Evolutionary conservation across 116 monocot genomes (phyloP).

Genomic region (Posidonia oceanica): DNA sequence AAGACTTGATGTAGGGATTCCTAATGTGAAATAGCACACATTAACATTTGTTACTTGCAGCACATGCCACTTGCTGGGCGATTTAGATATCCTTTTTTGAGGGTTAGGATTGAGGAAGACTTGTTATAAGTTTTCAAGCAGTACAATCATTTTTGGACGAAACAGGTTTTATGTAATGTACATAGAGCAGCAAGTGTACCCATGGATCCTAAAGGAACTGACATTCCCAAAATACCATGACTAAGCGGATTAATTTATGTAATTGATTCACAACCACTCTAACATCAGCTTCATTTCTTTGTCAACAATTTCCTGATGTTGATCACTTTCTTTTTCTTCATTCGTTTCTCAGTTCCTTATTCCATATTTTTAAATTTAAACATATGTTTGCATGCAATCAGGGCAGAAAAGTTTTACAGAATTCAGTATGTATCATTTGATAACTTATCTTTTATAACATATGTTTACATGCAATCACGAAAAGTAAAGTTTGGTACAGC

Average conservation of each 20-base stretch:
- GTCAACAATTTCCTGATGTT: not conserved
- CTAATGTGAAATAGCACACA: too few relatives aligned
- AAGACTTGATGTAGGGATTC: too few relatives aligned
- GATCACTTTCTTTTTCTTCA: not conserved
- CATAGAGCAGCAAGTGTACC: too few relatives aligned
- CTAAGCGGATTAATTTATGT: not conserved
- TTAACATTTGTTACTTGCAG: too few relatives aligned
- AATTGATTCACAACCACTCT: not conserved
- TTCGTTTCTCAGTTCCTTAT: not conserved
- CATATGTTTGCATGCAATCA: not conserved
- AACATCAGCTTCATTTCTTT: not conserved
- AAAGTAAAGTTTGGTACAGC: not conserved
- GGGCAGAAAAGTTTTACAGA: not conserved
- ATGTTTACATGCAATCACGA: not conserved
- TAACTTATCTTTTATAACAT: not conserved
- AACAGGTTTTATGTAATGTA: too few relatives aligned
- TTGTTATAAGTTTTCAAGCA: too few relatives aligned
- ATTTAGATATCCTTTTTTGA: too few relatives aligned
- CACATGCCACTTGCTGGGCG: too few relatives aligned
- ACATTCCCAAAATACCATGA: too few relatives aligned
- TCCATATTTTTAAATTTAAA: not conserved
- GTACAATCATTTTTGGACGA: too few relatives aligned
- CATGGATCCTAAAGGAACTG: too few relatives aligned
- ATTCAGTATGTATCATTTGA: not conserved
- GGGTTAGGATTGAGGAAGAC: too few relatives aligned